phyloP scores from a whole-genome alignment of 805 yeast genomes.

The Torulaspora maleeae region DNA sequence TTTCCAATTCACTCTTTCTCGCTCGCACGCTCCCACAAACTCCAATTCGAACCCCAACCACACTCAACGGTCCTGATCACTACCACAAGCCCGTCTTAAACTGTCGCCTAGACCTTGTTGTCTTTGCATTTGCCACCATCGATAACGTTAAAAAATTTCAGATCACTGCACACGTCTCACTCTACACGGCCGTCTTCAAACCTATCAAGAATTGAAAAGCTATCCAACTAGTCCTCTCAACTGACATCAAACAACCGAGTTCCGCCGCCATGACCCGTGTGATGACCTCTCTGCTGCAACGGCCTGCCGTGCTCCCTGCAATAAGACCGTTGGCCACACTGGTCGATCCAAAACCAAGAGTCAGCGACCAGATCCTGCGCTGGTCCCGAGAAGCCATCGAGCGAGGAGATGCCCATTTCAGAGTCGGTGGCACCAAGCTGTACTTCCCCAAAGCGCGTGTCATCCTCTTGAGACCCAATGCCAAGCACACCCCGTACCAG shows the following conservation, averaged over 20 bases:
- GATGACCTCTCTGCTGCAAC: neutral
- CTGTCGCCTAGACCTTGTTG: slow-evolving; percentile 5
- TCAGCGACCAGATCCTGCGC: slow-evolving; percentile 31
- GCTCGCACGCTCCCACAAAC: neutral
- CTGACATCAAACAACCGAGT: no score
- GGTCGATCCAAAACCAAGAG: slow-evolving; percentile 10
- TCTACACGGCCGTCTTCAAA: slow-evolving; percentile 1
- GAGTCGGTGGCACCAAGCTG: slow-evolving; percentile 67
- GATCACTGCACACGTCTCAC: slow-evolving; percentile 7
- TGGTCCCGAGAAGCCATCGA: slow-evolving; percentile 49
- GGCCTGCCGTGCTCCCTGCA: neutral
- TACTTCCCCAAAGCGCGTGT: slow-evolving; percentile 85
- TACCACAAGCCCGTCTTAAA: slow-evolving; percentile 1
- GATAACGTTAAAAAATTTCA: slow-evolving; percentile 10
- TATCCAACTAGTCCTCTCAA: no score
- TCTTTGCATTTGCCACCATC: slow-evolving; percentile 14
- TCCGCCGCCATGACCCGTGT: slow-evolving; percentile 1
- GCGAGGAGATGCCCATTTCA: slow-evolving; percentile 71
- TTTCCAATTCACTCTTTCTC: neutral
- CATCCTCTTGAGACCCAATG: slow-evolving; percentile 79
- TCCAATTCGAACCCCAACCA: slow-evolving; percentile 8
- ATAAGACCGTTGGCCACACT: slow-evolving; percentile 33
- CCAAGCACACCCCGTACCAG: slow-evolving; percentile 96
- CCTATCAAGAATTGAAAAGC: neutral
- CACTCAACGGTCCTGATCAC: slow-evolving; percentile 9